Conservation (phyloP, 2,329 filamentous ascomycete genomes). For the Ophiocordyceps camponoti-saundersi region DNA sequence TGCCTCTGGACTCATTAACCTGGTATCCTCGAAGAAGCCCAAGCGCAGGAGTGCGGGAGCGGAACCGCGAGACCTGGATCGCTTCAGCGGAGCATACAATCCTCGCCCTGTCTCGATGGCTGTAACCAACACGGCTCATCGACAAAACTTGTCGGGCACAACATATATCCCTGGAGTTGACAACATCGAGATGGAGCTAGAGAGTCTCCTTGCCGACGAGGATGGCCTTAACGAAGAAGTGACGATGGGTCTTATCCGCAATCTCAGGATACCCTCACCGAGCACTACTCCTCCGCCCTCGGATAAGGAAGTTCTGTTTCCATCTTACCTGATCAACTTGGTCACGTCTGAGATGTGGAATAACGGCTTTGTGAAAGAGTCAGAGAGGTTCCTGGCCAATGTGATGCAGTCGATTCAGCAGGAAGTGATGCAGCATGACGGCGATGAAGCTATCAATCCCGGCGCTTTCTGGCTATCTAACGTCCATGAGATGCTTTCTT, state of each 20-base stretch:
- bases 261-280: conserved; percentile 87
- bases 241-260: conserved; percentile 86
- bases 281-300: conserved; percentile 76
- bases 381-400: conserved; percentile 93
- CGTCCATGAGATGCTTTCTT: conserved; percentile 98
- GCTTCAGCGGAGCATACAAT: conserved; percentile 85
- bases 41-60: conserved; percentile 85
- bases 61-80: conserved; percentile 70
- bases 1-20: conserved; percentile 74
- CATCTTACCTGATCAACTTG: conserved; percentile 94
- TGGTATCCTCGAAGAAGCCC: conserved; percentile 92
- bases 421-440: conserved; percentile 97
- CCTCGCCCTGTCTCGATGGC: conserved; percentile 95
- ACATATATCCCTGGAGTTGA: conserved; percentile 70
- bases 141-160: conserved; percentile 55
- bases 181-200: conserved; percentile 87
- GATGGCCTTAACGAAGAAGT: conserved; percentile 95
- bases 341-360: conserved; percentile 99
- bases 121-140: conserved; percentile 47
- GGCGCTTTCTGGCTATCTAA: conserved; percentile 98
- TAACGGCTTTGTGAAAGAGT: conserved; percentile 98
- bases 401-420: conserved; percentile 99
- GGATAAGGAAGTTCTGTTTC: conserved; percentile 97
- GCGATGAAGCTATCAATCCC: conserved; percentile 91
- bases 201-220: conserved; percentile 85